Percentiles rank a stretch among this genome's conserved stretches.
These are phyloP conservation scores for Avicennia marina DNA, from an alignment of 257 asterid species.

Conservation along the genomic window DNA sequence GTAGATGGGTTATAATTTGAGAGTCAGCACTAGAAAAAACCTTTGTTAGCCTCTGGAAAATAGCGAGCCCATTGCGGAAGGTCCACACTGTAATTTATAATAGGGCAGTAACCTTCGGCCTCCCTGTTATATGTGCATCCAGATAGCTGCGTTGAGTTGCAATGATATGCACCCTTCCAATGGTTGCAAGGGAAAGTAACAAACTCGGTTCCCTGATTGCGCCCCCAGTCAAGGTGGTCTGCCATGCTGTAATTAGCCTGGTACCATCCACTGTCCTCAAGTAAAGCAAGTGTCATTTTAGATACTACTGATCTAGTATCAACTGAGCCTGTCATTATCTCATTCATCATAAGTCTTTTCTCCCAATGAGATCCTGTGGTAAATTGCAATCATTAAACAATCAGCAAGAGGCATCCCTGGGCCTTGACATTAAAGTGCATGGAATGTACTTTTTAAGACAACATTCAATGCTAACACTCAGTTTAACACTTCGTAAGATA, in stretches of 20 bases:
- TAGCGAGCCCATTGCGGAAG: conserved; percentile 87
- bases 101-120: conserved; percentile 84
- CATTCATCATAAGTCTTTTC: conserved; percentile 78
- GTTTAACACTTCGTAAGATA: neutral
- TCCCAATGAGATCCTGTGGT: conserved; percentile 83
- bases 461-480: neutral
- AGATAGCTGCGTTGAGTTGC: conserved; percentile 70
- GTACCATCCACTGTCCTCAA: conserved; percentile 93
- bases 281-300: conserved; percentile 74
- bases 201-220: conserved; percentile 65
- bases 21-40: conserved; percentile 22
- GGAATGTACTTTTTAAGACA: neutral
- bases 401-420: neutral
- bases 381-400: conserved; percentile 6
- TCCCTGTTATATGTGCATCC: conserved; percentile 84
- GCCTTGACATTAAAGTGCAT: neutral
- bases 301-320: conserved; percentile 82
- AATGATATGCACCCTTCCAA: conserved; percentile 79
- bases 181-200: conserved; percentile 65
- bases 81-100: conserved; percentile 60
- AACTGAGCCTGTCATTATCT: conserved; percentile 85
- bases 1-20: neutral
- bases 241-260: conserved; percentile 73
- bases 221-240: conserved; percentile 78
- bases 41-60: conserved; percentile 71